Evolutionary conservation across 1,284 basidiomycete genomes (phyloP).

Genomic region (Tilletia setariae): DNA sequence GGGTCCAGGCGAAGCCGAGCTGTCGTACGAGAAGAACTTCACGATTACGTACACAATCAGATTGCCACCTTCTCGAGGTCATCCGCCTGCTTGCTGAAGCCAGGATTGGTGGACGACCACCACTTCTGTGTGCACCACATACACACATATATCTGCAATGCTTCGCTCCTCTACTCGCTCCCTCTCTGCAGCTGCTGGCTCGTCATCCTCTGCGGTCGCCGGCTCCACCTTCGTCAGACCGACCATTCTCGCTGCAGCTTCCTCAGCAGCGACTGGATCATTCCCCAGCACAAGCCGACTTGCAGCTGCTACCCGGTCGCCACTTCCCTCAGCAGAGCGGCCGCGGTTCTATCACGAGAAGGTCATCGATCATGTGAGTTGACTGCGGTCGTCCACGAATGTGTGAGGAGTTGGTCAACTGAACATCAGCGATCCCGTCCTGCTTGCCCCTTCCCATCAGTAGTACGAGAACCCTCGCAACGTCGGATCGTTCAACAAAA

Average conservation of each 20-base stretch:
- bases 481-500: constrained; percentile 82
- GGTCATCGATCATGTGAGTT: constrained; percentile 48
- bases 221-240: neutral
- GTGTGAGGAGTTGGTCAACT: neutral
- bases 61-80: no score
- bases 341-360: constrained; percentile 48
- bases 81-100: no score
- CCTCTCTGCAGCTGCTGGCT: neutral
- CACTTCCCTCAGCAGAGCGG: neutral
- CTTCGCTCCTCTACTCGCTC: constrained; percentile 5
- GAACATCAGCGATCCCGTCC: neutral
- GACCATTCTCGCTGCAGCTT: neutral
- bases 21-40: no score
- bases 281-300: neutral
- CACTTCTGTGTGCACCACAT: neutral
- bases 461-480: constrained; percentile 54
- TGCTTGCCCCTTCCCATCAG: neutral
- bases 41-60: no score
- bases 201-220: neutral
- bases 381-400: neutral
- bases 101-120: constrained; percentile 1
- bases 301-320: neutral
- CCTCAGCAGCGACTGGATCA: neutral
- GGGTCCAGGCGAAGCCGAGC: no score
- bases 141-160: constrained; percentile 4